Evolutionary conservation across 352 stramenopile genomes (phyloP).

Genomic region (Elongisporangium senticosum): DNA sequence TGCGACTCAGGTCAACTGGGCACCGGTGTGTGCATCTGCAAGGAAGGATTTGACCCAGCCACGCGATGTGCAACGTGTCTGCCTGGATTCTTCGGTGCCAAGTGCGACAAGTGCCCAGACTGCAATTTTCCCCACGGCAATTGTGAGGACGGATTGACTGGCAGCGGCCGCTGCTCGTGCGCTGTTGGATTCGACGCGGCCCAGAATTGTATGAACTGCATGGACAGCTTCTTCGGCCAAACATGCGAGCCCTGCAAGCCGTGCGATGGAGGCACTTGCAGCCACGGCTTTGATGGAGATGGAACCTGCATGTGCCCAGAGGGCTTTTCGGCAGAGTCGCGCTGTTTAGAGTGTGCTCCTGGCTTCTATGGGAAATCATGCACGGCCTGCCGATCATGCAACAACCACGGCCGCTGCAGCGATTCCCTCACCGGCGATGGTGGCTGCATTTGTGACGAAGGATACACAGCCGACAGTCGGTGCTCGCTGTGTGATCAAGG

Average conservation of each 20-base stretch:
- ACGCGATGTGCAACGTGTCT: slow-evolving; percentile 77
- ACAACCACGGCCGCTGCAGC: slow-evolving; percentile 78
- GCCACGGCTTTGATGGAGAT: slow-evolving; percentile 70
- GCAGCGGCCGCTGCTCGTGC: slow-evolving; percentile 80
- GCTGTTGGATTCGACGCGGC: slow-evolving; percentile 71
- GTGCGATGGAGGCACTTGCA: slow-evolving; percentile 77
- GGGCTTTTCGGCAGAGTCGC: slow-evolving; percentile 64
- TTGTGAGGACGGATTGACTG: slow-evolving; percentile 76
- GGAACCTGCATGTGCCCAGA: slow-evolving; percentile 77
- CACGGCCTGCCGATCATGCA: slow-evolving; percentile 74
- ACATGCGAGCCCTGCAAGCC: slow-evolving; percentile 69
- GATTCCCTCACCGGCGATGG: slow-evolving; percentile 63
- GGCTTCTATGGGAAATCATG: slow-evolving; percentile 76
- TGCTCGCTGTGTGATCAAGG: slow-evolving; percentile 79
- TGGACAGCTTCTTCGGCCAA: slow-evolving; percentile 72
- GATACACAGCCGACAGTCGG: slow-evolving; percentile 65
- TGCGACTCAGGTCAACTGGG: slow-evolving; percentile 62
- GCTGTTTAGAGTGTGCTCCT: slow-evolving; percentile 67
- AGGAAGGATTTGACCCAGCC: slow-evolving; percentile 65
- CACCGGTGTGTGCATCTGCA: slow-evolving; percentile 63
- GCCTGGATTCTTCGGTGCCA: slow-evolving; percentile 61
- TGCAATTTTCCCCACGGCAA: slow-evolving; percentile 85
- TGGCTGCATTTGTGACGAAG: slow-evolving; percentile 78
- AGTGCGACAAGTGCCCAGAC: slow-evolving; percentile 64
- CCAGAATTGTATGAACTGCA: slow-evolving; percentile 79